Percentiles rank a stretch among this genome's conserved stretches.
Conservation (phyloP, 352 stramenopile genomes). For the Aphanomyces stellatus region DNA sequence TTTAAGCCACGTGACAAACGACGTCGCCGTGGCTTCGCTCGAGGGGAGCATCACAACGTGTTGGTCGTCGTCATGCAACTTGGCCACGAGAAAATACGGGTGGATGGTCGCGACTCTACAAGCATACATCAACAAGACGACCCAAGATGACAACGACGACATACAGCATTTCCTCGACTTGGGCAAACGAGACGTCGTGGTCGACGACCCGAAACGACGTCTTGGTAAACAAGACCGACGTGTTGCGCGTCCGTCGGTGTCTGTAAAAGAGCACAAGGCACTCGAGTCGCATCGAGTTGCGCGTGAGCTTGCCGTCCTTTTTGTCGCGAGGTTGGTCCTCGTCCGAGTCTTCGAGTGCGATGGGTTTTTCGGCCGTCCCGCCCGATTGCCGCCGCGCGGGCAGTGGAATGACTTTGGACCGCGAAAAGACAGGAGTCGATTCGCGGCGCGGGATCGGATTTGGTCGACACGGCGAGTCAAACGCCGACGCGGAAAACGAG, state of each 20-base stretch:
- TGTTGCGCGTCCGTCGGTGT: background rate
- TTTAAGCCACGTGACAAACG: background rate
- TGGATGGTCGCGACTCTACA: too few species aligned
- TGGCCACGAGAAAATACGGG: too few species aligned
- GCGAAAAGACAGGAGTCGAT: background rate
- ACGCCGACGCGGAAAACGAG: background rate
- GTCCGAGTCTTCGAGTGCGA: background rate
- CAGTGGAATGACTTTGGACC: background rate
- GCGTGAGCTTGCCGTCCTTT: too few species aligned
- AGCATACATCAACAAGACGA: too few species aligned
- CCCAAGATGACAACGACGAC: too few species aligned
- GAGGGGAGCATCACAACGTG: background rate
- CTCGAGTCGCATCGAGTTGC: background rate
- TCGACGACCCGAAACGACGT: background rate
- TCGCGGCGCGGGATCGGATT: background rate
- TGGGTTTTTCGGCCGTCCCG: background rate
- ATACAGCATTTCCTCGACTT: background rate
- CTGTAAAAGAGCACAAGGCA: background rate
- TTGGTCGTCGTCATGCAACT: background rate
- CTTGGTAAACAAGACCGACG: background rate
- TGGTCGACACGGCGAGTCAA: background rate
- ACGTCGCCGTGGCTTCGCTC: background rate
- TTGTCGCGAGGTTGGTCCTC: too few species aligned
- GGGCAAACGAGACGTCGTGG: background rate
- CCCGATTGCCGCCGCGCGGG: background rate